Evolutionary conservation across 2,329 filamentous ascomycete species (phyloP).

Genomic region (Nothophoma quercina): DNA sequence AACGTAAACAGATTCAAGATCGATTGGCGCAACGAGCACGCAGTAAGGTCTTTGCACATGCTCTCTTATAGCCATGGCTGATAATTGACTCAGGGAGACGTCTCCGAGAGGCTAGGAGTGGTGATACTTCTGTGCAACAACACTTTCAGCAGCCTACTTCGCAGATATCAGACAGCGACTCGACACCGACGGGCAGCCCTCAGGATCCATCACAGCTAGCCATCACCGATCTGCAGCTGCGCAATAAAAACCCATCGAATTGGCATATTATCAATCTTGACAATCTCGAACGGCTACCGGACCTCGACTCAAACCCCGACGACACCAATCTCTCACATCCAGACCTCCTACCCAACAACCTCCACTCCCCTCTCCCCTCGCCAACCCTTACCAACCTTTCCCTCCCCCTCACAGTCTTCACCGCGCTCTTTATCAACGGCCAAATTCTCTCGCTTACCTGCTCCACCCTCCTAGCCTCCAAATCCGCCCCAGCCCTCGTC

Average conservation of each 20-base stretch:
- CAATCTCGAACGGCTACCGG: neutral
- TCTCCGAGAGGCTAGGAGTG: conserved; percentile 4
- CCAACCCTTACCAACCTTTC: neutral
- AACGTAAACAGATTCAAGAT: conserved; percentile 53
- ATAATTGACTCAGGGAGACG: neutral
- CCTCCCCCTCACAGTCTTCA: conserved; percentile 7
- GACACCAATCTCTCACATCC: neutral
- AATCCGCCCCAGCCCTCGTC: neutral
- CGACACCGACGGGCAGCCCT: conserved; percentile 25
- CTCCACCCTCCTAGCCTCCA: neutral
- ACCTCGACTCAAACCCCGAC: neutral
- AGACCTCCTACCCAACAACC: neutral
- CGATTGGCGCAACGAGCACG: conserved; percentile 50
- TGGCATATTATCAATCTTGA: neutral
- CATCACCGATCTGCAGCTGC: neutral
- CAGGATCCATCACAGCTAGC: conserved; percentile 23
- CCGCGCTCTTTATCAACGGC: conserved; percentile 11
- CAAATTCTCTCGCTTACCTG: neutral
- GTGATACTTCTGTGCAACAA: no score
- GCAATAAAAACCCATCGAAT: neutral
- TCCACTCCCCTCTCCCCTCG: neutral
- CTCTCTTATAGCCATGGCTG: neutral
- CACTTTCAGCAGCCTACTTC: no score
- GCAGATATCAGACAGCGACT: conserved; percentile 24
- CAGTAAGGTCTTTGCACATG: conserved; percentile 29